Evolutionary conservation across 140 eudicot species (phyloP), one percentile per base, ranked within the genome.

Genomic region (Erigeron philadelphicus): DNA sequence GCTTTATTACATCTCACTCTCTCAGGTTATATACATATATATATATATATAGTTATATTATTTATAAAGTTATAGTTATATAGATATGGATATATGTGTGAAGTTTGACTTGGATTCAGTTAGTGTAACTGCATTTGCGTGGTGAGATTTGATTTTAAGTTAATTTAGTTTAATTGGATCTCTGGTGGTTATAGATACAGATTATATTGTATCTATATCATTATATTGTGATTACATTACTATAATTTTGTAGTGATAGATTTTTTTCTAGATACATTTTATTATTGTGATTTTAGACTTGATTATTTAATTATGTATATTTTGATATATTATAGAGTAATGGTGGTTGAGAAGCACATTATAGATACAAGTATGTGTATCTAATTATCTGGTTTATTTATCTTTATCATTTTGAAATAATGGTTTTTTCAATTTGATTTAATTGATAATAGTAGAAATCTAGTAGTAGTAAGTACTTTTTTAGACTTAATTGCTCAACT

Each of bases 61-160:
- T 49, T 5, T 0, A 52, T 21, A 16, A 15, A 6, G 18, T 53
- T 16, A 21, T 0, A 7, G 25, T 21, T 6, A 45, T 45, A 8
- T 8, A 53, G 16, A 21, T 60, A 74, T 66, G 25, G 25, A 68
- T 61, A 25, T 56, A 45, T 66, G 21, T 59, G 40, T 41, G 48
- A 10, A 7, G 6, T 52, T 76, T 76, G 66, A 76, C 71, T 69
- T 68, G 60, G 63, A 69, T 61, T 76, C 76, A 69, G 38, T 69
- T 52, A 52, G 52, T 61, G 59, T 9, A 40, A 11, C 71, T 6
- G 42, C 55, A 25, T 59, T 68, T 52, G 11, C 38, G 38, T 31
- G 38, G 38, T 31, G 42, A 11, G 17, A 18, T 57, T 9, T 23
- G 9, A 19, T 23, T 45, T 45, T 5, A 7, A 1, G 9, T 45